These are phyloP conservation scores for Strobilomyces dryophilus DNA, from an alignment of 768 basidiomycete genomes.

Conservation along the genomic window DNA sequence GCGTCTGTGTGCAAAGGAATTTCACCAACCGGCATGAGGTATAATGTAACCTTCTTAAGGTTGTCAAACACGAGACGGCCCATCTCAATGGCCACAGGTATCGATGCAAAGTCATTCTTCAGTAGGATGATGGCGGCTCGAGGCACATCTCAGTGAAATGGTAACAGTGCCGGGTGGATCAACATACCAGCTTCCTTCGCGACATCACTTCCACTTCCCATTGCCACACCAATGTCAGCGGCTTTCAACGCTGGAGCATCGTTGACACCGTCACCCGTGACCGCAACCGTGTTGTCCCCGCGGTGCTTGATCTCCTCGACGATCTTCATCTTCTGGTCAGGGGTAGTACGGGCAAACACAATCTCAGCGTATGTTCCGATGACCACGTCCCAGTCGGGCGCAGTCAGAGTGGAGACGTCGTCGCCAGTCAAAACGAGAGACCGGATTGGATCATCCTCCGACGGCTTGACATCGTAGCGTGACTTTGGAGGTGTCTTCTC, in stretches of 20 bases:
- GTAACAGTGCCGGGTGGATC: background rate
- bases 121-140: constrained; percentile 44
- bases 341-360: constrained; percentile 55
- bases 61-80: constrained; percentile 59
- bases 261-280: constrained; percentile 55
- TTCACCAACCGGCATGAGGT: constrained; percentile 37
- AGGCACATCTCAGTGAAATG: background rate
- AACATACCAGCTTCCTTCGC: constrained; percentile 50
- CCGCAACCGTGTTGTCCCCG: constrained; percentile 47
- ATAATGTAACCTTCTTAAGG: constrained; percentile 45
- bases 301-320: constrained; percentile 50
- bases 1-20: background rate
- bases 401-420: constrained; percentile 35
- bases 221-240: constrained; percentile 53
- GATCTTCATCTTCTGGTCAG: constrained; percentile 56
- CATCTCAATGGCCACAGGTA: constrained; percentile 53
- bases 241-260: constrained; percentile 50
- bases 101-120: constrained; percentile 56
- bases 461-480: constrained; percentile 32
- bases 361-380: constrained; percentile 37
- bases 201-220: constrained; percentile 45
- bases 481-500: constrained; percentile 13
- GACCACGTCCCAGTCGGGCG: constrained; percentile 38
- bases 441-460: constrained; percentile 34
- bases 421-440: constrained; percentile 44